A percentile compares a stretch with the other conserved stretches of the same genome.
Evolutionary conservation across 2,329 filamentous ascomycete species (phyloP).

Genomic region (Alternaria rosae): DNA sequence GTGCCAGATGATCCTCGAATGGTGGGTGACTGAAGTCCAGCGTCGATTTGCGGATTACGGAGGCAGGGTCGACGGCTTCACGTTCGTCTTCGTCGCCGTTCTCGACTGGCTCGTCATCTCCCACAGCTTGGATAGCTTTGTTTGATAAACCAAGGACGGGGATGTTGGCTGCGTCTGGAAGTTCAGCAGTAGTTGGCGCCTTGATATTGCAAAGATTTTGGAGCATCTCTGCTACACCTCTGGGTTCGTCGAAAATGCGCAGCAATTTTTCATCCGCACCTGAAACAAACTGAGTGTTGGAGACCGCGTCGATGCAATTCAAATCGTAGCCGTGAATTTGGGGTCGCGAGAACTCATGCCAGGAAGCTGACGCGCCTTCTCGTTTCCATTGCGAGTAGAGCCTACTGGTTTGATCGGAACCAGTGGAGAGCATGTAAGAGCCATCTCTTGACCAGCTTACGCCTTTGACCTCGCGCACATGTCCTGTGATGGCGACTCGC

Average conservation of each 20-base stretch:
- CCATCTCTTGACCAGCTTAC: constrained; percentile 85
- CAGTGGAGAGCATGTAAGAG: constrained; percentile 85
- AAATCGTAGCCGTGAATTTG: constrained; percentile 99
- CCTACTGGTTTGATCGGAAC: constrained; percentile 90
- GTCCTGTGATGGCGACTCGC: constrained; percentile 79
- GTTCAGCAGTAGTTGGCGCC: constrained; percentile 23
- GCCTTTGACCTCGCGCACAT: constrained; percentile 81
- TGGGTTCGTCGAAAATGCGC: constrained; percentile 90
- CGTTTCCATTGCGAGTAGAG: constrained; percentile 81
- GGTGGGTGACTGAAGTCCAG: constrained; percentile 77
- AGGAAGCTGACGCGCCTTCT: constrained; percentile 60
- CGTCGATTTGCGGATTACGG: constrained; percentile 65
- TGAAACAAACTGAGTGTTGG: constrained; percentile 80
- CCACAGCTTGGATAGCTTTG: constrained; percentile 75
- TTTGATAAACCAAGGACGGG: constrained; percentile 95
- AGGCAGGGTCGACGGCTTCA: constrained; percentile 64
- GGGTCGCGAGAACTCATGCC: constrained; percentile 95
- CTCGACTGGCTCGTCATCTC: constrained; percentile 39
- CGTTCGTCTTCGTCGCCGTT: constrained; percentile 59
- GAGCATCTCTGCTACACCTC: constrained; percentile 79
- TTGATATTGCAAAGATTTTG: constrained; percentile 69
- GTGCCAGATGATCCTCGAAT: constrained; percentile 85
- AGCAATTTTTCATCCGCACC: constrained; percentile 98
- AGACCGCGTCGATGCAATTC: constrained; percentile 86
- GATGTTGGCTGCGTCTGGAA: constrained; percentile 92